Base-by-base conservation (phyloP, 768 basidiomycete species). In the Suillus placidus region DNA sequence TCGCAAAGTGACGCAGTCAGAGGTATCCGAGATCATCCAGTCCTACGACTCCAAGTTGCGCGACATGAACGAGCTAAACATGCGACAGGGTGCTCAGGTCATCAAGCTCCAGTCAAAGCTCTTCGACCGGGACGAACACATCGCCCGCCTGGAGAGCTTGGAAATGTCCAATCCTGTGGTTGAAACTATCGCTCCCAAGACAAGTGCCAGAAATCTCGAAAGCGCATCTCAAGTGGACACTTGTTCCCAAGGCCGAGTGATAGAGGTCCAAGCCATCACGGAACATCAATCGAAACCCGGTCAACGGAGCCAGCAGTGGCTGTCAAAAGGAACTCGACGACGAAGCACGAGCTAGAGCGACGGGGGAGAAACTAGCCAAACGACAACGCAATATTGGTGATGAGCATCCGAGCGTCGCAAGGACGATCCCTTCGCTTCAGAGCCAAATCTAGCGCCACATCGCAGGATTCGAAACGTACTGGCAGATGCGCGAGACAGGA, bases 101-200 rank as follows among this genome's bases (percentile, higher is more conserved):
- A 55, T 34, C 54, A 34, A 55, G 54, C 54, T n/a, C 20, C 54
- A 34, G 54, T 55, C 32, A 20, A 55, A 12, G 54, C 54, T 55
- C 32, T 55, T 55, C 10, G 32, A 55, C 54, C 54, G 20, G 10
- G 32, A 34, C 5, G 32, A 55, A 55, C 20, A 20, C 18, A 20
- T n/a, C 6, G 20, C 32, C 10, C 54, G n/a, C 4, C 32, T 7
- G 5, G 32, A 34, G 20, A n/a, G 20, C 32, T 34, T n/a, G 6
- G 20, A 34, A 2, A 6, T 55, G 10, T 55, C 32, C 32, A 34
- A 20, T n/a, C 20, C 18, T 34, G 4, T 34, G 30, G 18, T 54
- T 3, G 32, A 54, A 10, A 34, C 32, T 20, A 2, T 12, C 5
- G 9, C 8, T 54, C 32, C 18, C 52, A 10, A 32, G 18, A 34